Evolutionary conservation across 192 early-diverging fungal species (phyloP).

Genomic region (Mortierella antarctica): DNA sequence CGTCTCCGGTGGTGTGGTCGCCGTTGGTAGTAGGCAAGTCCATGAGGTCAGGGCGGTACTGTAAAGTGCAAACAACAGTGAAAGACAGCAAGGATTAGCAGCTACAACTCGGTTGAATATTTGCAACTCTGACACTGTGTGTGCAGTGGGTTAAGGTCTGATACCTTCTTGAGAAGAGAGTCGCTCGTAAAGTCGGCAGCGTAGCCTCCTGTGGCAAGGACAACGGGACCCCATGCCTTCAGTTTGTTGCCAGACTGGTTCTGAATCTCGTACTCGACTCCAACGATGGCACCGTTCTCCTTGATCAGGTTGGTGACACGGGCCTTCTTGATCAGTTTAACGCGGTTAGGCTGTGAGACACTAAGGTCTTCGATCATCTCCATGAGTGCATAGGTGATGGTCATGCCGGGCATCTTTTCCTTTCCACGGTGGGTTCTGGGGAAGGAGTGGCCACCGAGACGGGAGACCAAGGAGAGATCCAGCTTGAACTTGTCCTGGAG

Average conservation of each 20-base stretch:
- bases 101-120: neutral
- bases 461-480: slow-evolving; percentile 88
- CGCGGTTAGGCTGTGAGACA: slow-evolving; percentile 73
- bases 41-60: slow-evolving; percentile 80
- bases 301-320: slow-evolving; percentile 80
- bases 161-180: slow-evolving; percentile 79
- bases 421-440: slow-evolving; percentile 95
- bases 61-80: neutral
- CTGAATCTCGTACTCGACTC: slow-evolving; percentile 78
- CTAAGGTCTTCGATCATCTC: slow-evolving; percentile 80
- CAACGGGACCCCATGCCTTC: slow-evolving; percentile 80
- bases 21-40: slow-evolving; percentile 92
- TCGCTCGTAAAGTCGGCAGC: slow-evolving; percentile 87
- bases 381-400: slow-evolving; percentile 93
- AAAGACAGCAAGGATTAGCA: neutral
- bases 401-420: slow-evolving; percentile 90
- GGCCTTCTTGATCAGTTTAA: slow-evolving; percentile 86
- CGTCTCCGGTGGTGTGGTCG: slow-evolving; percentile 95
- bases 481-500: slow-evolving; percentile 89
- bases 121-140: neutral
- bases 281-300: slow-evolving; percentile 73
- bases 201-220: slow-evolving; percentile 96
- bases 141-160: neutral
- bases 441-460: slow-evolving; percentile 93
- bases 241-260: slow-evolving; percentile 66